These are phyloP conservation scores for Coemansia sp. DNA, from an alignment of 192 early-diverging fungal genomes.

Conservation along the genomic window DNA sequence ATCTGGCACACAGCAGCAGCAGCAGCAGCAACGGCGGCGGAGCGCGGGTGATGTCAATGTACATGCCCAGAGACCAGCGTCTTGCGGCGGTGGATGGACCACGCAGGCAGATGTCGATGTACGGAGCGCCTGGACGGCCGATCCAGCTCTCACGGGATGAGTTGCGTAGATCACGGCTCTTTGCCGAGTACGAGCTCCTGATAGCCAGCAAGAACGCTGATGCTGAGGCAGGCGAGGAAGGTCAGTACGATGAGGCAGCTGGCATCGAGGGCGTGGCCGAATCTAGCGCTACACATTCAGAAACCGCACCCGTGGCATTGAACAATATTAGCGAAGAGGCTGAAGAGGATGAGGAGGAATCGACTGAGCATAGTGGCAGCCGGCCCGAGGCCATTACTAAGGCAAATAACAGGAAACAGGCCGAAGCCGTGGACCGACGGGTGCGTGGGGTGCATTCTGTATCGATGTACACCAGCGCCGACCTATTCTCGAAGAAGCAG, in stretches of 20 bases:
- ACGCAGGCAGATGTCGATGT: conserved; percentile 42
- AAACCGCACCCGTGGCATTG: not conserved
- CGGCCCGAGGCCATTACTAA: not conserved
- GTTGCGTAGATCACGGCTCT: conserved; percentile 38
- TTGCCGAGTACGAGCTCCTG: conserved; percentile 53
- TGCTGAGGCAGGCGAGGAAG: conserved; percentile 21
- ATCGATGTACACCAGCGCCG: conserved; percentile 24
- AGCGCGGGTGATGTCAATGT: conserved; percentile 25
- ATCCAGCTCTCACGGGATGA: conserved; percentile 53
- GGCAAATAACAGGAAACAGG: not conserved
- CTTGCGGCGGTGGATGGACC: conserved; percentile 4
- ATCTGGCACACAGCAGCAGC: not conserved
- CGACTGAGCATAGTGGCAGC: not conserved
- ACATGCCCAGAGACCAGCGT: conserved; percentile 19
- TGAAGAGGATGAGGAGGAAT: not conserved
- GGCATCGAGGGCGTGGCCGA: not conserved
- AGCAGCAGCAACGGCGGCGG: not conserved
- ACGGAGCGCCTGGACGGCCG: conserved; percentile 20
- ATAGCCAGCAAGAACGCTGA: conserved; percentile 29
- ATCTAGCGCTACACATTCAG: not conserved
- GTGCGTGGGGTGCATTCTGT: conserved; percentile 11
- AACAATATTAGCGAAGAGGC: not conserved
- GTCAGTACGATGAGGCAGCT: not conserved
- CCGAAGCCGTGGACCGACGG: not conserved
- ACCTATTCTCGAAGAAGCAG: conserved; percentile 36